Percentiles rank a stretch among this genome's conserved stretches.
Evolutionary conservation across 441 rosid species (phyloP).

Genomic region (Croton setiger): DNA sequence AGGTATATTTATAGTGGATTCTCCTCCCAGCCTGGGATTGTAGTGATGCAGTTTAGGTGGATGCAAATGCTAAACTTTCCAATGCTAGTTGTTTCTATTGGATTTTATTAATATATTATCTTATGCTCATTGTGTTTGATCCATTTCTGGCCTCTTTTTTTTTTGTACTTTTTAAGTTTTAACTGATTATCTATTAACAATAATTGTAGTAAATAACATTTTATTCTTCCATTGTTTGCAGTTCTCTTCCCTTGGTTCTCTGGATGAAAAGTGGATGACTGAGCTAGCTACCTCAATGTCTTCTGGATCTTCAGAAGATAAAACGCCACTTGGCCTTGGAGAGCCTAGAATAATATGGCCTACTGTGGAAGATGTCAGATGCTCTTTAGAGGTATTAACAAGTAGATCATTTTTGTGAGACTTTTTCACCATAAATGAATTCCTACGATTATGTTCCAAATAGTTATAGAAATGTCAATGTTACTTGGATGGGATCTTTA

Average conservation of each 20-base stretch:
- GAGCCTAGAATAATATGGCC: constrained; percentile 90
- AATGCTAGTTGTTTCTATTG: not conserved
- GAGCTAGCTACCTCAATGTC: constrained; percentile 86
- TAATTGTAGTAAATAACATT: constrained; percentile 7
- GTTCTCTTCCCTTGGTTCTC: constrained; percentile 96
- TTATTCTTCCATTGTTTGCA: constrained; percentile 27
- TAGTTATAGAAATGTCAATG: not conserved
- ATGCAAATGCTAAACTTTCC: not conserved
- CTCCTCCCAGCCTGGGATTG: constrained; percentile 12
- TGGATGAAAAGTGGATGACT: constrained; percentile 93
- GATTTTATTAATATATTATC: not conserved
- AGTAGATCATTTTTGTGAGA: constrained; percentile 18
- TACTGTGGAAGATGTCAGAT: constrained; percentile 83
- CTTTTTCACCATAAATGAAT: constrained; percentile 2
- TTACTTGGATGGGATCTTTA: not conserved
- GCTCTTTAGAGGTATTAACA: constrained; percentile 79
- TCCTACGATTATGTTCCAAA: constrained; percentile 1
- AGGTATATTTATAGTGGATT: constrained; percentile 40
- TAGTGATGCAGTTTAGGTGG: not conserved
- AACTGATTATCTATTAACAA: not conserved
- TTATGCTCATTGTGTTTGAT: constrained; percentile 1
- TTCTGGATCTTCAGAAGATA: constrained; percentile 71
- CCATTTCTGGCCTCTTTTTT: not conserved
- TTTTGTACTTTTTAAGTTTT: not conserved
- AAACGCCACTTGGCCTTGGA: constrained; percentile 71